Percentiles rank a stretch among this genome's conserved stretches.
Evolutionary conservation across 441 rosid genomes (phyloP).

Genomic region (Sinapis alba): DNA sequence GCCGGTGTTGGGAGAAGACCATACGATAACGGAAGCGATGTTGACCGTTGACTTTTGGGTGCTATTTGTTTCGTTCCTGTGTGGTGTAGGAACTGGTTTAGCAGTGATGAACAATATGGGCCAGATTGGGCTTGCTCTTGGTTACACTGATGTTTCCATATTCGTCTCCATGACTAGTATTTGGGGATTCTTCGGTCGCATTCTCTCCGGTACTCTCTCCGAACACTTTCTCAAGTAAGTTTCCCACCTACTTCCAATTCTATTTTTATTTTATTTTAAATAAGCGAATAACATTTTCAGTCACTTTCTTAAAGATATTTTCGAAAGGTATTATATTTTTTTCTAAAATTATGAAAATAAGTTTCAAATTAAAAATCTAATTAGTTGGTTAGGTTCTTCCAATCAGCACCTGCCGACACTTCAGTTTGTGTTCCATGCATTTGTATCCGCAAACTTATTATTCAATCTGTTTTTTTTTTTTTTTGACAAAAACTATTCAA

Average conservation of each 20-base stretch:
- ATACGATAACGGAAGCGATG: constrained; percentile 69
- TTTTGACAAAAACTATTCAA: too few relatives aligned
- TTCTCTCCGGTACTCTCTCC: constrained; percentile 75
- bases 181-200: constrained; percentile 93
- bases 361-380: not conserved
- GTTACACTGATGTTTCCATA: constrained; percentile 79
- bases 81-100: constrained; percentile 92
- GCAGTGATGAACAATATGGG: constrained; percentile 93
- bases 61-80: constrained; percentile 73
- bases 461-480: not conserved
- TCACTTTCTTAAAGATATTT: not conserved
- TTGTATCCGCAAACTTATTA: not conserved
- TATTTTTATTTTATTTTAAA: not conserved
- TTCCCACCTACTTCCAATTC: not conserved
- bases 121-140: constrained; percentile 87
- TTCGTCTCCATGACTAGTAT: constrained; percentile 84
- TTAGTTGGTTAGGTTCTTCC: not conserved
- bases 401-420: not conserved
- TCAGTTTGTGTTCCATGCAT: not conserved
- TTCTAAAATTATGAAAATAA: not conserved
- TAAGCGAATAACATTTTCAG: not conserved
- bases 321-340: not conserved
- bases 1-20: constrained; percentile 84
- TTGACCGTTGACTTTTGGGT: constrained; percentile 81
- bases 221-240: constrained; percentile 85